Percentiles rank a stretch among this genome's conserved stretches.
These are phyloP conservation scores for Puccinia triticina DNA, from an alignment of 1,284 basidiomycete species.

Conservation along the genomic window DNA sequence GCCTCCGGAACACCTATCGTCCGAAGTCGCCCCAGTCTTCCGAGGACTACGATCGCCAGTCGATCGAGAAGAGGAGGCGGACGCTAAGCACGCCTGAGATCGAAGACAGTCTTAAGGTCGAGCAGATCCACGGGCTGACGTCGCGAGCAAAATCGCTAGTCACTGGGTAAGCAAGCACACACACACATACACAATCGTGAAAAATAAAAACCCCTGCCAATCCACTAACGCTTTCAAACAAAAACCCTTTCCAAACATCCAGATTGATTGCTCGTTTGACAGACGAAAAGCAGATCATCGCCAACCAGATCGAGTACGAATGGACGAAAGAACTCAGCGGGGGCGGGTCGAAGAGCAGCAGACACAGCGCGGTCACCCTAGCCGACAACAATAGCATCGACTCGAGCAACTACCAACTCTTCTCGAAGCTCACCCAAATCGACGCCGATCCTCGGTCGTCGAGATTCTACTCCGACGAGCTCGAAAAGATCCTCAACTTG, in stretches of 20 bases:
- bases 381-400: neutral
- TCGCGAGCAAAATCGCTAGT: neutral
- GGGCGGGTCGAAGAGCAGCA: neutral
- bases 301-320: conserved; percentile 7
- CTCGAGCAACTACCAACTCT: neutral
- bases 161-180: neutral
- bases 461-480: neutral
- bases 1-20: neutral
- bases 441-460: neutral
- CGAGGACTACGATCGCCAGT: neutral
- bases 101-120: neutral
- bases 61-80: neutral
- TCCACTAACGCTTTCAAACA: no score
- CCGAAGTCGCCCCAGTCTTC: neutral
- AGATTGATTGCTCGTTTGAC: neutral
- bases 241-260: no score
- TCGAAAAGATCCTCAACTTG: neutral
- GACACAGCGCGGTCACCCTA: neutral
- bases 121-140: neutral
- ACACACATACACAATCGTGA: neutral
- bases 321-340: neutral
- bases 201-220: neutral
- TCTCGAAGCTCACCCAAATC: neutral
- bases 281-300: neutral
- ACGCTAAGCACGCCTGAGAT: neutral